These are phyloP conservation scores for Cyphellophora europaea DNA, from an alignment of 2,329 filamentous ascomycete genomes.

Conservation along the genomic window DNA sequence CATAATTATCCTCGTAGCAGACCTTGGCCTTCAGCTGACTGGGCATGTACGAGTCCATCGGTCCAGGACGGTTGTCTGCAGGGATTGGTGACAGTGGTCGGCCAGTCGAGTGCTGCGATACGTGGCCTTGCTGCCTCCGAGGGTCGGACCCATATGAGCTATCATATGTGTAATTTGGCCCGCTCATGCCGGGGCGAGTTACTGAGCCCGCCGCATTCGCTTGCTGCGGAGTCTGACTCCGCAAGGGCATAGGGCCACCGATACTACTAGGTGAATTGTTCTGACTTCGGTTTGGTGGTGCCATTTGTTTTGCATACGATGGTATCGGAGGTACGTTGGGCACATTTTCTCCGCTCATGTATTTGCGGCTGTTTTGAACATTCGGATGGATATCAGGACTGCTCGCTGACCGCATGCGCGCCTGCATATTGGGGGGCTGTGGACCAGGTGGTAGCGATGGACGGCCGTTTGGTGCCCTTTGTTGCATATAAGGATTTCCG, in stretches of 20 bases:
- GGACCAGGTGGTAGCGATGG: conserved; percentile 68
- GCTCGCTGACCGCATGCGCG: conserved; percentile 81
- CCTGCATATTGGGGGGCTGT: conserved; percentile 44
- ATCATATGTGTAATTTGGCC: conserved; percentile 17
- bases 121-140: conserved; percentile 13
- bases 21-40: conserved; percentile 95
- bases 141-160: conserved; percentile 10
- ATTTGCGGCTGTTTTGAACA: conserved; percentile 39
- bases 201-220: conserved; percentile 38
- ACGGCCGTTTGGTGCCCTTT: conserved; percentile 49
- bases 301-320: conserved; percentile 52
- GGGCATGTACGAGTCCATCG: conserved; percentile 39
- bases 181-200: conserved; percentile 13
- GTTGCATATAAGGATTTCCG: conserved; percentile 50
- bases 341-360: conserved; percentile 43
- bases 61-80: conserved; percentile 11
- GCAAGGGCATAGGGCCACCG: conserved; percentile 46
- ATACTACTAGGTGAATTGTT: conserved; percentile 67
- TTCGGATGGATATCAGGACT: conserved; percentile 83
- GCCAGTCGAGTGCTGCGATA: conserved; percentile 17
- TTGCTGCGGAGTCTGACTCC: conserved; percentile 60
- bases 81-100: conserved; percentile 25
- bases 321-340: conserved; percentile 71
- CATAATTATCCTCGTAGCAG: conserved; percentile 81
- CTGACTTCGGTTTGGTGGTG: conserved; percentile 65